Evolutionary conservation across 805 yeast species (phyloP).

Genomic region (Candida krabiensis): DNA sequence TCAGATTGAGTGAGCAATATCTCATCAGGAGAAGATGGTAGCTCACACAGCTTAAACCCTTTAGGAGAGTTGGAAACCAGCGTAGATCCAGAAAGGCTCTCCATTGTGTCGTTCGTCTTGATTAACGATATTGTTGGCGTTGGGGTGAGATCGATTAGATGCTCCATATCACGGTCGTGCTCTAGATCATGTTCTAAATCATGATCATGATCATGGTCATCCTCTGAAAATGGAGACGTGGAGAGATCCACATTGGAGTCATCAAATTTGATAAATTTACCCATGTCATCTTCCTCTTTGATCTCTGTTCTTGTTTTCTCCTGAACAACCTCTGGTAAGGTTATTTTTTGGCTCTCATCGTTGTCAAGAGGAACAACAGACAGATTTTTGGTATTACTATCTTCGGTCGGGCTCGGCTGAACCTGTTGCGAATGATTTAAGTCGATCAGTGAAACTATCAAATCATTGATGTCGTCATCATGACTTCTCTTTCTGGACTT

Average conservation of each 20-base stretch:
- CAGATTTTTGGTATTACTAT: not conserved
- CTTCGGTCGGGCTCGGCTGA: slow-evolving; percentile 1
- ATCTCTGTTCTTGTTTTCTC: slow-evolving; percentile 1
- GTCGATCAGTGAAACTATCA: slow-evolving; percentile 35
- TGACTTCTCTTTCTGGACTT: slow-evolving; percentile 26
- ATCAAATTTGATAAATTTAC: slow-evolving; percentile 17
- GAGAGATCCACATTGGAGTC: slow-evolving; percentile 15
- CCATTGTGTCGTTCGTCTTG: slow-evolving; percentile 30
- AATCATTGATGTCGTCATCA: slow-evolving; percentile 37
- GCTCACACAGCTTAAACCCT: slow-evolving; percentile 20
- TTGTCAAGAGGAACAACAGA: not conserved
- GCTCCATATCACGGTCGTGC: slow-evolving; percentile 6
- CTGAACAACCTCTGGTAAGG: not conserved
- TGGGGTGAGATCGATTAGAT: slow-evolving; percentile 23
- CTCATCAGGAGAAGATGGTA: slow-evolving; percentile 17
- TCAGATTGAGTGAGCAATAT: slow-evolving; percentile 1
- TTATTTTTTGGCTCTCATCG: not conserved
- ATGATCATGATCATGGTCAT: slow-evolving; percentile 21
- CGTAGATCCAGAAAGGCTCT: slow-evolving; percentile 24
- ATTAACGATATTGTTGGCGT: slow-evolving; percentile 25
- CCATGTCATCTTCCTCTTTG: slow-evolving; percentile 12
- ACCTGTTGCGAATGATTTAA: slow-evolving; percentile 30
- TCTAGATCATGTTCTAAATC: slow-evolving; percentile 2
- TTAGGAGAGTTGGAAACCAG: slow-evolving; percentile 21
- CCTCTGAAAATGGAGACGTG: slow-evolving; percentile 23